Base-by-base conservation (phyloP, 805 yeast species). In the Candida glaebosa region DNA sequence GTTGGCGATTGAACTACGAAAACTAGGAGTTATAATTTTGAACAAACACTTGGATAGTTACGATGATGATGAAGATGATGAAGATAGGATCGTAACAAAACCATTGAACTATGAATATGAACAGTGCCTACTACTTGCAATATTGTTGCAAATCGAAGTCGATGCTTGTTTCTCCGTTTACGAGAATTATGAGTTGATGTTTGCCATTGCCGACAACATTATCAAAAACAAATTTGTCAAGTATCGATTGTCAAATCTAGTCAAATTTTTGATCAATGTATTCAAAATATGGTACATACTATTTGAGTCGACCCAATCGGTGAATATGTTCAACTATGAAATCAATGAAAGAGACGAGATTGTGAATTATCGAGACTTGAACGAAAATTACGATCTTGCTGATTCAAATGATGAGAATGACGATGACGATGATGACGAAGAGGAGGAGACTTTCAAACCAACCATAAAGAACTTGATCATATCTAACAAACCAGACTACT, bases 241-340 rank as follows among this genome's bases (percentile, higher is more conserved):
- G 17, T 54, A 54, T 20, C 57, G 51, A 17, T 38, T 48, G 5
- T 52, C 52, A 37, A 43, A 42, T 12, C 53, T 61, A 18, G 51
- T 63, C 3, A 56, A 54, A 14, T 54, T 54, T 20, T 44, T 64
- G 31, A 49, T 61, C 39, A 51, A 52, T 34, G 53, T 52, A 22
- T 65, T 72, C 53, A 58, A 46, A 43, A 62, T 55, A 47, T 48
- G 64, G 46, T 51, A 59, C 45, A 50, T 67, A 12, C 67, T 73
- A 40, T 77, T 61, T 51, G 69, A 61, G 43, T 68, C 79, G 9
- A 75, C 82, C 1, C 75, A 76, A 31, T 62, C 73, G 1, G 70
- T 78, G 31, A 78, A 73, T 49, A 50, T 65, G 10, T 65, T 67
- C 45, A 73, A 75, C 49, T 78, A 76, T 51, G 50, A 65, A 18